Conservation (phyloP, 352 stramenopile species). For the Blastocystis sp. region DNA sequence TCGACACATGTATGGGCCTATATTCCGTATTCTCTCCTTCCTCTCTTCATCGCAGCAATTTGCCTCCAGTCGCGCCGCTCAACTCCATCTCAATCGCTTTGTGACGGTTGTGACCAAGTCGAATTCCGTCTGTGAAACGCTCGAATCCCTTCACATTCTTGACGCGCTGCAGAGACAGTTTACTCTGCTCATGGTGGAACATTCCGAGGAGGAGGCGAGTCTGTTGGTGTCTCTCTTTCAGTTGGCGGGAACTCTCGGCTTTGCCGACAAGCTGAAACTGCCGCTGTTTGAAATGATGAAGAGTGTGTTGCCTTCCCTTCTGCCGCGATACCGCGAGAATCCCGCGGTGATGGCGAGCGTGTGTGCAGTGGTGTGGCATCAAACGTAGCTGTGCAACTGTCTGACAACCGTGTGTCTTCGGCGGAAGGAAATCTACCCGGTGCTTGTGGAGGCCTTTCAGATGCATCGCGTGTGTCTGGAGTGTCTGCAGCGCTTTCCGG, state of each 20-base stretch:
- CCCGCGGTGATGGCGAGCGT: not conserved
- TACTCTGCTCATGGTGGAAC: not conserved
- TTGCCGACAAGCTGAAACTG: not conserved
- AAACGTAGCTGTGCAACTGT: not conserved
- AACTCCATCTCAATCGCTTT: not conserved
- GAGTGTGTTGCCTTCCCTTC: not conserved
- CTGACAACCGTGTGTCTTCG: not conserved
- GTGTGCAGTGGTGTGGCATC: not conserved
- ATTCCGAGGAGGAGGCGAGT: too few species aligned
- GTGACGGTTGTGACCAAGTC: not conserved
- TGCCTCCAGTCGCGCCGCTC: not conserved
- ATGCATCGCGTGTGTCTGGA: slow-evolving; percentile 14
- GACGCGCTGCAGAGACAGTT: not conserved
- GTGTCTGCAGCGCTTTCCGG: not conserved
- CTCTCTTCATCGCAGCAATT: not conserved
- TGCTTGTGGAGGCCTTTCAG: not conserved
- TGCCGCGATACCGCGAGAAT: not conserved
- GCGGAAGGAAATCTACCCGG: not conserved
- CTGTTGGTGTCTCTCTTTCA: too few species aligned
- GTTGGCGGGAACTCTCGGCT: not conserved
- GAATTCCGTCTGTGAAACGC: not conserved
- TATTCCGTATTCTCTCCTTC: not conserved
- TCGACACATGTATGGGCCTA: not conserved
- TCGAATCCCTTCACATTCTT: not conserved
- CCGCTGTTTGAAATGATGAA: not conserved